Percentiles rank a stretch among this genome's conserved stretches.
These are phyloP conservation scores for Cryptosporidium andersoni DNA, from an alignment of 169 alveolate genomes.

Conservation along the genomic window DNA sequence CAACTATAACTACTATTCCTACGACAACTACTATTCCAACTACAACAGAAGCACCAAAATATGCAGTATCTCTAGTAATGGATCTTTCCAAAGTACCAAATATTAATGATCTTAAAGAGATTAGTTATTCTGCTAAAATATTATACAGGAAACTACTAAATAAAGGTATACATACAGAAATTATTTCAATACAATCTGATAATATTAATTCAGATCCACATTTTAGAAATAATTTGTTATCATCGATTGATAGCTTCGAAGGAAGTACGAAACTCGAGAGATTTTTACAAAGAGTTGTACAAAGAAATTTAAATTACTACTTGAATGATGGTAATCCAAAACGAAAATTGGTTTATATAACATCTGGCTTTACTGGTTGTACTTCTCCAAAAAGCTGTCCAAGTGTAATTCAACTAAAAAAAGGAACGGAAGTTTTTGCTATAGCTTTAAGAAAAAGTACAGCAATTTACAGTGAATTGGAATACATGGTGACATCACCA, in stretches of 20 bases:
- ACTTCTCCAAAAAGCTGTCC: slow-evolving; percentile 57
- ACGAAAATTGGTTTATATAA: slow-evolving; percentile 39
- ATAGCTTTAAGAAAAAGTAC: slow-evolving; percentile 48
- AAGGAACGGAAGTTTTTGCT: slow-evolving; percentile 24
- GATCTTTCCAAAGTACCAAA: slow-evolving; percentile 63
- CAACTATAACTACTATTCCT: not conserved
- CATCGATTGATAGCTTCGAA: slow-evolving; percentile 10
- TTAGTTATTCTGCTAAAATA: slow-evolving; percentile 52
- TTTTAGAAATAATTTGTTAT: slow-evolving; percentile 18
- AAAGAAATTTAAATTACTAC: slow-evolving; percentile 6
- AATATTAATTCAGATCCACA: not conserved
- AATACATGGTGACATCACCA: slow-evolving; percentile 41
- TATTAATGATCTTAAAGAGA: slow-evolving; percentile 53
- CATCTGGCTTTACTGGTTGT: slow-evolving; percentile 65
- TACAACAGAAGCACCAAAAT: slow-evolving; percentile 23
- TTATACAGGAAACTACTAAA: slow-evolving; percentile 42
- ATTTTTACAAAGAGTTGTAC: slow-evolving; percentile 36
- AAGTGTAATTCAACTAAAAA: slow-evolving; percentile 32
- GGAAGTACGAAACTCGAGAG: slow-evolving; percentile 27
- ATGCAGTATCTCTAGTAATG: slow-evolving; percentile 67
- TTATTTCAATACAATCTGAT: slow-evolving; percentile 38
- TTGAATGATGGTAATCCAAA: slow-evolving; percentile 13
- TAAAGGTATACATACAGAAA: slow-evolving; percentile 54
- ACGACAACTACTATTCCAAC: not conserved
- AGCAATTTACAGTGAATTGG: slow-evolving; percentile 45